Evolutionary conservation across 176 grass and related monocot genomes (phyloP).

Genomic region (Canna indica): DNA sequence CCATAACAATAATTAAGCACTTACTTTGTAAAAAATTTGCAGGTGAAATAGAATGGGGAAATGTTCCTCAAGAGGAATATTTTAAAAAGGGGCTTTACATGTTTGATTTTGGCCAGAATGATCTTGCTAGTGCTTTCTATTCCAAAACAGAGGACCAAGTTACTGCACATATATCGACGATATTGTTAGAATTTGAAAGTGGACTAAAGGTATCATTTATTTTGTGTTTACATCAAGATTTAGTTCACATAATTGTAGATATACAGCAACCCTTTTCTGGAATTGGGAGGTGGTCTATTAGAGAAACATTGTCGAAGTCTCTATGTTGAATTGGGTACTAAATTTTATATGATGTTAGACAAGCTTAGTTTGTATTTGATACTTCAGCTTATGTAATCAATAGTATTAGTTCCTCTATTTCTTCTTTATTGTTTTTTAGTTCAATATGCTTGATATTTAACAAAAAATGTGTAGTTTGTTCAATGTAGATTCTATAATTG

Average conservation of each 20-base stretch:
- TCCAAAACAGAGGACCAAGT: conserved; percentile 84
- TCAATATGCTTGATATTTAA: background rate
- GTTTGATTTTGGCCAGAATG: conserved; percentile 99
- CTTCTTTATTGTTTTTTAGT: background rate
- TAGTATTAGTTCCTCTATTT: background rate
- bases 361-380: background rate
- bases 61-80: conserved; percentile 67
- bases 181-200: conserved; percentile 76
- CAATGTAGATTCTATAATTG: background rate
- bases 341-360: background rate
- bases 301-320: background rate
- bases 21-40: conserved; percentile 14
- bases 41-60: conserved; percentile 46
- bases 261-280: background rate
- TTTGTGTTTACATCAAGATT: background rate
- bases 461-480: background rate
- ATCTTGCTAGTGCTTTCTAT: conserved; percentile 86
- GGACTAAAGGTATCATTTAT: conserved; percentile 56
- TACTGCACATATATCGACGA: conserved; percentile 66
- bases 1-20: background rate
- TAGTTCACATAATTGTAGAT: background rate
- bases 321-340: background rate
- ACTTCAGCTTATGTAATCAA: background rate
- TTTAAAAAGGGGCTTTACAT: conserved; percentile 76
- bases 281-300: background rate